Base-by-base conservation (phyloP, 805 yeast species). In the Wickerhamomyces hampshirensis region DNA sequence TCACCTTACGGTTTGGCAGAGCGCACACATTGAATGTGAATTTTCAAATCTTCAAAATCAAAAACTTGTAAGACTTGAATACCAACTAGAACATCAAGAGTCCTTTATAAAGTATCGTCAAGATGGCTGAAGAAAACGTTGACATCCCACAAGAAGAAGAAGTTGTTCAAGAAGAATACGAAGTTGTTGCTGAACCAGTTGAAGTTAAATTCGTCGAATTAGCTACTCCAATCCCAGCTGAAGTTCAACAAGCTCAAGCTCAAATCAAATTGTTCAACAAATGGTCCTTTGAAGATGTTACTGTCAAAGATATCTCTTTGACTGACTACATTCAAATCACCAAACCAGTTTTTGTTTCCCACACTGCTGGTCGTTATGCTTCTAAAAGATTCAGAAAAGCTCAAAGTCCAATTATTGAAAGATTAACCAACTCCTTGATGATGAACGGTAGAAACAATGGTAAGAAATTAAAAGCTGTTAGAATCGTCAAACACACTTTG, bases 401-500 rank as follows among this genome's bases (percentile, higher is more conserved):
- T 58, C 98, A 93, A 80, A 89, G 97, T 78, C 98, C 98, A 66
- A 83, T 93, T 71, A 71, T 93, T 60, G 99, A 93, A 84, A 91
- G 99, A 82, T 80, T 93, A 71, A 91, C 98, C 75, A 91, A 93
- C 91, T 84, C 98, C 53, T 80, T 93, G 69, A 93, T 93, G 98
- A 93, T 93, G 98, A 89, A 93, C 84, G 99, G 99, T 80, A 91
- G 98, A 81, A 93, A 93, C 94, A 93, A 94, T 84, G 99, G 99
- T 83, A 93, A 93, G 84, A 93, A 93, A 80, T 86, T 94, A 73
- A 89, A 91, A 85, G 98, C 99, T 62, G 98, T 93, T 61, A 89
- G 98, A 84, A 93, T 93, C 70, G 88, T 93, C 71, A 86, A 94
- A 81, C 98, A 93, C 82, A 91, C 99, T 60, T 77, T 93, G 68